phyloP scores from a whole-genome alignment of 169 alveolate genomes.

The Plasmodium falciparum region DNA sequence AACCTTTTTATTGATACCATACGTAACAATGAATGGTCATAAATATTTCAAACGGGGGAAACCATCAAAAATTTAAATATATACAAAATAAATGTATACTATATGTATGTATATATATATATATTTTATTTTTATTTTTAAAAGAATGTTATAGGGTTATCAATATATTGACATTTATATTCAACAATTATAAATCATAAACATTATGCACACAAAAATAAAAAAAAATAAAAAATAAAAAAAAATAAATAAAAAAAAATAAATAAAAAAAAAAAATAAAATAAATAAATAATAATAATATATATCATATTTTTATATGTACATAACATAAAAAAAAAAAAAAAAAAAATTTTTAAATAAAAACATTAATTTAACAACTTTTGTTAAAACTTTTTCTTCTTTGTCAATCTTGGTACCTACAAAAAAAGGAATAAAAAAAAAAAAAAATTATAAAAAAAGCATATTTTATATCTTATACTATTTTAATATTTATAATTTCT shows the following conservation, averaged over 20 bases:
- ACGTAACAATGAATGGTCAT: not conserved
- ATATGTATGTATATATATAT: not conserved
- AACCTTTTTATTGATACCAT: slow-evolving; percentile 39
- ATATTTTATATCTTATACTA: not conserved
- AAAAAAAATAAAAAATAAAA: too few species aligned
- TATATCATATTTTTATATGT: too few species aligned
- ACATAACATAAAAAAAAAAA: too few species aligned
- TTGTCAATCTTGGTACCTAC: slow-evolving; percentile 59
- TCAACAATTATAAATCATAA: too few species aligned
- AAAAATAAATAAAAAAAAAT: too few species aligned
- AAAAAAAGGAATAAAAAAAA: not conserved
- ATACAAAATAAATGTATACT: not conserved
- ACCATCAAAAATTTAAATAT: not conserved
- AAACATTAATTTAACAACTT: not conserved
- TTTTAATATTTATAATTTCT: slow-evolving; percentile 41
- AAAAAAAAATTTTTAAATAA: too few species aligned
- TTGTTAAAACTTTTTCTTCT: slow-evolving; percentile 32
- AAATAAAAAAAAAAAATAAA: too few species aligned
- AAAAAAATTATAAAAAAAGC: not conserved
- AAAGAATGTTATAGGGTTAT: not conserved
- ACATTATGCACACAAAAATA: too few species aligned
- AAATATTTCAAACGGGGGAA: not conserved
- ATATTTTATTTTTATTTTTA: not conserved
- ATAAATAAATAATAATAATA: too few species aligned
- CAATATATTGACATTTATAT: too few species aligned